These are phyloP conservation scores for Fomitopsis pulvina DNA, from an alignment of 768 basidiomycete species.

Conservation along the genomic window DNA sequence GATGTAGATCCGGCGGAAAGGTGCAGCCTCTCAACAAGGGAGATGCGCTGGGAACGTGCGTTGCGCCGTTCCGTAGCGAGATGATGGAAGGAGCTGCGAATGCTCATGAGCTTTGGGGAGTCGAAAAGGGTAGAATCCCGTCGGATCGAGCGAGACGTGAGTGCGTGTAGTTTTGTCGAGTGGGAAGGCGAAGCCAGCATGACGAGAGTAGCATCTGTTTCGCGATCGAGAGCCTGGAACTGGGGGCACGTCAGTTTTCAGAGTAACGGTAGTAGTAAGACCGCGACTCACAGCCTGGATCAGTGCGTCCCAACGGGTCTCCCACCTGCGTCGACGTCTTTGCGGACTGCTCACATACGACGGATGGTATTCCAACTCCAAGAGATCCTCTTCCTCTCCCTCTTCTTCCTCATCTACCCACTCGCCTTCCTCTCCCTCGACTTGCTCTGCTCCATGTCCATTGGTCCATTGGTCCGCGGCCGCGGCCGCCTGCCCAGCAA, in stretches of 20 bases:
- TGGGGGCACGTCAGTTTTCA: constrained; percentile 24
- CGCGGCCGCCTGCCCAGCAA: constrained; percentile 14
- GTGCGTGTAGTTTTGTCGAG: constrained; percentile 53
- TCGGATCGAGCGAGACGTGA: constrained; percentile 65
- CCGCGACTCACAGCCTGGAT: constrained; percentile 53
- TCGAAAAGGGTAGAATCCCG: constrained; percentile 41
- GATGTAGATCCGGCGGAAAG: constrained; percentile 30
- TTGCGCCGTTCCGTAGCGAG: constrained; percentile 51
- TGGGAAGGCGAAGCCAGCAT: constrained; percentile 73
- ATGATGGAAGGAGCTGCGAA: constrained; percentile 53
- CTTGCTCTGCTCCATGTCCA: constrained; percentile 28
- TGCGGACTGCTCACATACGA: constrained; percentile 58
- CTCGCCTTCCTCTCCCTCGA: constrained; percentile 38
- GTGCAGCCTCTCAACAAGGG: constrained; percentile 40
- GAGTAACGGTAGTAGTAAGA: constrained; percentile 3
- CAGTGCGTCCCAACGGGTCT: constrained; percentile 68
- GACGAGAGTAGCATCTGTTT: constrained; percentile 75
- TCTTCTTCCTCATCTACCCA: constrained; percentile 75
- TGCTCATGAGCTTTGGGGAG: constrained; percentile 42
- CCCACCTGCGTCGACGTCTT: constrained; percentile 67
- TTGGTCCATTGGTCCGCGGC: constrained; percentile 26
- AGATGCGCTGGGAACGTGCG: constrained; percentile 38
- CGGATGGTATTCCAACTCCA: constrained; percentile 75
- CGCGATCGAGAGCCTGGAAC: constrained; percentile 75
- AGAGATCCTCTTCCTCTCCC: constrained; percentile 55